A percentile compares a stretch with the other conserved stretches of the same genome.
Conservation (phyloP, 2,329 filamentous ascomycete genomes). For the Daldinia sp. region DNA sequence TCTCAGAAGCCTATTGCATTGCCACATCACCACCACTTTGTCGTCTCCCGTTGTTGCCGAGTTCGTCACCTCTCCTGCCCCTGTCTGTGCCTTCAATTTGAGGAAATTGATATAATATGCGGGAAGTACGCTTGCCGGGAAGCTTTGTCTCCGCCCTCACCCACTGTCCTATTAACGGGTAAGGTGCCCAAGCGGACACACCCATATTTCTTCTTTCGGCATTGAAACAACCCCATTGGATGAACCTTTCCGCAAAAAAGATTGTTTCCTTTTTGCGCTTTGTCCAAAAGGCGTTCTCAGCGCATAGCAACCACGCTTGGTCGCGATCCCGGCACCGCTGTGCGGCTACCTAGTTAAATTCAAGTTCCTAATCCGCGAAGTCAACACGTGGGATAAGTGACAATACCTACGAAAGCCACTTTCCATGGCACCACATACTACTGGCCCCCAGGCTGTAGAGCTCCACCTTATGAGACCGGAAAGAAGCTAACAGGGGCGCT, state of each 20-base stretch:
- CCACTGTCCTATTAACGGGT: slow-evolving; percentile 64
- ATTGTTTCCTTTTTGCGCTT: slow-evolving; percentile 68
- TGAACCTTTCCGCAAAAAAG: slow-evolving; percentile 59
- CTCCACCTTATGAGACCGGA: slow-evolving; percentile 56
- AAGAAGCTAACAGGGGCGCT: slow-evolving; percentile 58
- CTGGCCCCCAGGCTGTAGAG: slow-evolving; percentile 56
- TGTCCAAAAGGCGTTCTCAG: slow-evolving; percentile 61
- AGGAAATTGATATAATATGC: slow-evolving; percentile 66
- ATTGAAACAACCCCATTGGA: slow-evolving; percentile 60
- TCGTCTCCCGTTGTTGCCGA: slow-evolving; percentile 59
- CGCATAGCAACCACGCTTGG: slow-evolving; percentile 54
- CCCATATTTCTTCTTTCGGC: slow-evolving; percentile 63
- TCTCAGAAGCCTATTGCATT: slow-evolving; percentile 57
- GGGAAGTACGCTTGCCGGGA: slow-evolving; percentile 65
- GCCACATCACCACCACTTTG: slow-evolving; percentile 58
- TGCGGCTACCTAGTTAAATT: slow-evolving; percentile 31
- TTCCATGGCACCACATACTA: slow-evolving; percentile 52
- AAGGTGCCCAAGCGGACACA: slow-evolving; percentile 61
- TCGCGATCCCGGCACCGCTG: slow-evolving; percentile 53
- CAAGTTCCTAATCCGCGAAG: slow-evolving; percentile 7
- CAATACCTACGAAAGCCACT: slow-evolving; percentile 49
- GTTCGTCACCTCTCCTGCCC: slow-evolving; percentile 50
- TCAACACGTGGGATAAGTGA: slow-evolving; percentile 12
- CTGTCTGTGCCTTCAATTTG: slow-evolving; percentile 53
- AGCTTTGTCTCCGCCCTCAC: slow-evolving; percentile 61